Evolutionary conservation across 805 yeast species (phyloP).

Genomic region (Myxozyma kluyveri): DNA sequence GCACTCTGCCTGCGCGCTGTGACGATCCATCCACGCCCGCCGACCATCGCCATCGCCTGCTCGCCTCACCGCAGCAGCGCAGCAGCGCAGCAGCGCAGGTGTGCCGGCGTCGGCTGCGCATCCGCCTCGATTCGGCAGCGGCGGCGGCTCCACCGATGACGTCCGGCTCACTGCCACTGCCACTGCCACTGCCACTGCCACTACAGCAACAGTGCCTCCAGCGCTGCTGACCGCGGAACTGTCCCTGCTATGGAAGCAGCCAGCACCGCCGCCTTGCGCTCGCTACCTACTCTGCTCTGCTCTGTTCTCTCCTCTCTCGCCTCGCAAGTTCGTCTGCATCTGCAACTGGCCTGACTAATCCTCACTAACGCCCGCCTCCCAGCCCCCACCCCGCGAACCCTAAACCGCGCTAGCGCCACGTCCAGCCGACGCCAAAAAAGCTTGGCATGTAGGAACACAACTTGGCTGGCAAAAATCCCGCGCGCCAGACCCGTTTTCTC

Average conservation of each 20-base stretch:
- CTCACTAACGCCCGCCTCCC: background rate
- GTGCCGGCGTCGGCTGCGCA: no score
- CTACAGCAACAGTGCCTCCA: background rate
- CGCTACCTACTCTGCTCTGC: background rate
- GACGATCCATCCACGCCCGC: background rate
- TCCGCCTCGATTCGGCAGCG: no score
- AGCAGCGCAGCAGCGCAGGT: no score
- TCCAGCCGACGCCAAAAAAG: constrained; percentile 7
- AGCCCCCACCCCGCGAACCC: background rate
- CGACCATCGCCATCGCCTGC: background rate
- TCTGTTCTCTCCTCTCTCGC: background rate
- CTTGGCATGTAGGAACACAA: no score
- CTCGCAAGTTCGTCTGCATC: background rate
- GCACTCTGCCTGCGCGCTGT: no score
- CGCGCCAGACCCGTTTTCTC: no score
- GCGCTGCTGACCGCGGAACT: constrained; percentile 1
- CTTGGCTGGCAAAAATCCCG: no score
- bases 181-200: background rate
- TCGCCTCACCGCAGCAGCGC: no score
- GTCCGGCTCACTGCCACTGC: background rate
- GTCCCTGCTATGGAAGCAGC: background rate
- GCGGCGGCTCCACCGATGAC: no score
- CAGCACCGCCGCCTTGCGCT: background rate
- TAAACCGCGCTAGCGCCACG: no score
- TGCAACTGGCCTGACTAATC: background rate